These are phyloP conservation scores for Mycena metata DNA, from an alignment of 768 basidiomycete genomes.

Conservation along the genomic window DNA sequence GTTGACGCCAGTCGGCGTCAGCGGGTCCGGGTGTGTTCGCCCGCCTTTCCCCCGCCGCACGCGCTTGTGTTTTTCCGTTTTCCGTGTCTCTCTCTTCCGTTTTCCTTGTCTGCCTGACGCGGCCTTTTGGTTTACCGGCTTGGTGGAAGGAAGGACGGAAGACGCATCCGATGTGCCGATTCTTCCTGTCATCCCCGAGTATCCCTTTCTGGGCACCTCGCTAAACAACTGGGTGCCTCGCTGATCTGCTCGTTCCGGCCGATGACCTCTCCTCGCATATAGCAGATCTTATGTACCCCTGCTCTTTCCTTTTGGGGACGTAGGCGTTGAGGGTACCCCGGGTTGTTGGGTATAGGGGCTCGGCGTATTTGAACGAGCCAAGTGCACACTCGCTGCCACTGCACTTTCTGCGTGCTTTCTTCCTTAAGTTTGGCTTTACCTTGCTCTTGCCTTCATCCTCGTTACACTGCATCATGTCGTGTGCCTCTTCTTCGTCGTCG, in stretches of 20 bases:
- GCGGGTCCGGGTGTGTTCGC: too few species aligned
- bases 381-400: not conserved
- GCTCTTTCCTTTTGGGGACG: conserved; percentile 28
- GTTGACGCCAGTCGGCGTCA: not conserved
- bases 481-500: conserved; percentile 30
- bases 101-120: not conserved
- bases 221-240: too few species aligned
- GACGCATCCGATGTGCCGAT: too few species aligned
- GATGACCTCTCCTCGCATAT: not conserved
- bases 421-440: not conserved
- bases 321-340: conserved; percentile 24
- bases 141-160: too few species aligned
- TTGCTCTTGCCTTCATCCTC: not conserved
- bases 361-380: not conserved
- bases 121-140: too few species aligned
- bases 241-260: too few species aligned
- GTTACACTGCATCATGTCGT: conserved; percentile 9
- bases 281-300: conserved; percentile 14
- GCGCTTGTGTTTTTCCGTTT: not conserved
- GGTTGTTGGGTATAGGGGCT: conserved; percentile 4
- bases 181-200: too few species aligned
- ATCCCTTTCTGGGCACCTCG: too few species aligned
- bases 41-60: too few species aligned
- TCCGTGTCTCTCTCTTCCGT: not conserved
- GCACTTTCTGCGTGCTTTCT: not conserved